Conservation (phyloP, 2,329 filamentous ascomycete species). For the Chaetomium sp. region DNA sequence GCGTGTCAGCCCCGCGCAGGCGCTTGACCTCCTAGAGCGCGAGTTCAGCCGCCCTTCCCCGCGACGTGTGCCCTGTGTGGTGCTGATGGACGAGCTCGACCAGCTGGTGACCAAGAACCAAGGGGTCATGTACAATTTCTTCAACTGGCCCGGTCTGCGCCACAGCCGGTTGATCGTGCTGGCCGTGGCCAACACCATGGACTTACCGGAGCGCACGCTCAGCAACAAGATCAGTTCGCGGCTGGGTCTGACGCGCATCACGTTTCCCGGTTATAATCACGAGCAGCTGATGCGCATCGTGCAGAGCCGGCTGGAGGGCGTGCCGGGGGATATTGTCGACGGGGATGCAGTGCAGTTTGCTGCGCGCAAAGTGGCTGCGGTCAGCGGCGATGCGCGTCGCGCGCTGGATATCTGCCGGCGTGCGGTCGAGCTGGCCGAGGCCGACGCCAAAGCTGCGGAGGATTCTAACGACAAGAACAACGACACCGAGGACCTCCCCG, state of each 20-base stretch:
- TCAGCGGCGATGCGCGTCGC: constrained; percentile 86
- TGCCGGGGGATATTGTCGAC: constrained; percentile 84
- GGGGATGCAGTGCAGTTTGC: constrained; percentile 93
- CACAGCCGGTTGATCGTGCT: constrained; percentile 93
- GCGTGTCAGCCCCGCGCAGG: constrained; percentile 84
- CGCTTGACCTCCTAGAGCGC: constrained; percentile 80
- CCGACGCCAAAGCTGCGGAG: constrained; percentile 43
- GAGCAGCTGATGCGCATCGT: constrained; percentile 97
- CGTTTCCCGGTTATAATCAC: constrained; percentile 94
- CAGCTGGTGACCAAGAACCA: constrained; percentile 97
- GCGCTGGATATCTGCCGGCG: constrained; percentile 92
- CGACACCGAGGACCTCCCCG: too few relatives aligned
- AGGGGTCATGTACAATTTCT: constrained; percentile 99
- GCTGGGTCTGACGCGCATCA: constrained; percentile 83
- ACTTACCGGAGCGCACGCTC: constrained; percentile 87
- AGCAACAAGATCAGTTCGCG: constrained; percentile 98
- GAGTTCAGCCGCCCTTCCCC: constrained; percentile 92
- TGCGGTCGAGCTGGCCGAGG: constrained; percentile 90
- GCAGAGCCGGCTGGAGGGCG: constrained; percentile 81
- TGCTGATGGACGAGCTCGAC: constrained; percentile 97
- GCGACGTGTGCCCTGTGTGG: constrained; percentile 86
- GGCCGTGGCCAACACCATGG: constrained; percentile 98
- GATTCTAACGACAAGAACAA: constrained; percentile 3
- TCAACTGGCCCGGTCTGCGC: constrained; percentile 92
- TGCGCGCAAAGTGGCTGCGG: constrained; percentile 90